Conservation (phyloP, 495 filamentous ascomycete genomes). For the Niebla homalea region DNA sequence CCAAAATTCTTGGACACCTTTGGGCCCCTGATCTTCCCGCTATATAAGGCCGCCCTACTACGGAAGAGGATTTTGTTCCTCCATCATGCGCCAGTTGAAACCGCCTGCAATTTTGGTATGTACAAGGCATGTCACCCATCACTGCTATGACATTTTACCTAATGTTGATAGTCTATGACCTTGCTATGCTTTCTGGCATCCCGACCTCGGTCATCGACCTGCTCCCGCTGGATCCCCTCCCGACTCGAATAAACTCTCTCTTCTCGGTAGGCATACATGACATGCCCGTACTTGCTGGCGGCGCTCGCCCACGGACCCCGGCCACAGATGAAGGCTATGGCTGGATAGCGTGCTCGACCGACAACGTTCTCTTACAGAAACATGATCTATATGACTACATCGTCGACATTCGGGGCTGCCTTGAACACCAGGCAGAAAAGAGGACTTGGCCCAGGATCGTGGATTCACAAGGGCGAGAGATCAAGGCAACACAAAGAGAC, state of each 20-base stretch:
- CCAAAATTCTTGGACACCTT: conserved; percentile 64
- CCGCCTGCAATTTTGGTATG: conserved; percentile 77
- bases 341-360: conserved; percentile 92
- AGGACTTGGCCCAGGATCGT: conserved; percentile 67
- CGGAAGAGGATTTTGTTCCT: conserved; percentile 82
- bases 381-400: conserved; percentile 75
- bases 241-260: conserved; percentile 58
- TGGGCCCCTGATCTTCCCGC: conserved; percentile 79
- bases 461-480: conserved; percentile 38
- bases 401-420: conserved; percentile 57
- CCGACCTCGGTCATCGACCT: conserved; percentile 49
- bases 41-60: conserved; percentile 77
- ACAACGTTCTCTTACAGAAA: conserved; percentile 79
- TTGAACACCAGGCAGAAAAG: conserved; percentile 41
- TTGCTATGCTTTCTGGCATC: conserved; percentile 79
- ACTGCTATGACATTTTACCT: neutral
- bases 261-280: conserved; percentile 90
- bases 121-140: conserved; percentile 9
- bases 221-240: conserved; percentile 43
- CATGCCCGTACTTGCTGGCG: conserved; percentile 55
- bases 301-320: conserved; percentile 17
- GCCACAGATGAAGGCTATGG: conserved; percentile 32
- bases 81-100: conserved; percentile 69
- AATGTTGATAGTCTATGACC: conserved; percentile 59
- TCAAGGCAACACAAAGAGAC: conserved; percentile 90